phyloP scores from a whole-genome alignment of 192 early-diverging fungal genomes.

The Podila epigama region DNA sequence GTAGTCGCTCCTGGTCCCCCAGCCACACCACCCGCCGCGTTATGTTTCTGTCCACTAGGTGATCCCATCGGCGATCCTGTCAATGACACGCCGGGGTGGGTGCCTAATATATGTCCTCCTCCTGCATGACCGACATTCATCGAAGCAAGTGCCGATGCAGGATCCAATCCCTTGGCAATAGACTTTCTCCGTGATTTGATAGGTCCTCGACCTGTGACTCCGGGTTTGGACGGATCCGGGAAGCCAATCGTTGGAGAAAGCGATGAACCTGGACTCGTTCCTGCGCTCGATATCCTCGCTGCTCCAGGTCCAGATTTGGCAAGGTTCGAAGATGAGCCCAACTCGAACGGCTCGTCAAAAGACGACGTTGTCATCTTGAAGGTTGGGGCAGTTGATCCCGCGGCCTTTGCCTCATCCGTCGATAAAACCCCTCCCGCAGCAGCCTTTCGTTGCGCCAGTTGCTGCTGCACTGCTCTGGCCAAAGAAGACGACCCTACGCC shows the following conservation, averaged over 20 bases:
- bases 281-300: conserved; percentile 4
- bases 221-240: conserved; percentile 25
- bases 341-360: not conserved
- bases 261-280: conserved; percentile 19
- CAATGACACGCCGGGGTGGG: conserved; percentile 5
- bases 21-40: not conserved
- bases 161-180: conserved; percentile 40
- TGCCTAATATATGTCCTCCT: conserved; percentile 13
- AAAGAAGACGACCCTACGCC: conserved; percentile 58
- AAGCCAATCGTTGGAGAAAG: conserved; percentile 31
- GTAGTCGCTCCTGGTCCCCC: not conserved
- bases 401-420: conserved; percentile 16
- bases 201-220: conserved; percentile 40
- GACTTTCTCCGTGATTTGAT: conserved; percentile 48
- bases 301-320: conserved; percentile 3
- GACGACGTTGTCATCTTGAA: conserved; percentile 18
- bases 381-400: not conserved
- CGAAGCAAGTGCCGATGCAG: conserved; percentile 17
- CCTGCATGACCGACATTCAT: conserved; percentile 12
- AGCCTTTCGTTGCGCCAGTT: conserved; percentile 51
- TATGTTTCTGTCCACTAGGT: not conserved
- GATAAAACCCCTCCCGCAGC: conserved; percentile 15
- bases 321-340: not conserved
- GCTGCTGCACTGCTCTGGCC: conserved; percentile 62
- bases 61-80: not conserved